Evolutionary conservation across 2,329 filamentous ascomycete species (phyloP), one percentile per base, ranked within the genome.

Genomic region (Ophiosphaerella korrae): DNA sequence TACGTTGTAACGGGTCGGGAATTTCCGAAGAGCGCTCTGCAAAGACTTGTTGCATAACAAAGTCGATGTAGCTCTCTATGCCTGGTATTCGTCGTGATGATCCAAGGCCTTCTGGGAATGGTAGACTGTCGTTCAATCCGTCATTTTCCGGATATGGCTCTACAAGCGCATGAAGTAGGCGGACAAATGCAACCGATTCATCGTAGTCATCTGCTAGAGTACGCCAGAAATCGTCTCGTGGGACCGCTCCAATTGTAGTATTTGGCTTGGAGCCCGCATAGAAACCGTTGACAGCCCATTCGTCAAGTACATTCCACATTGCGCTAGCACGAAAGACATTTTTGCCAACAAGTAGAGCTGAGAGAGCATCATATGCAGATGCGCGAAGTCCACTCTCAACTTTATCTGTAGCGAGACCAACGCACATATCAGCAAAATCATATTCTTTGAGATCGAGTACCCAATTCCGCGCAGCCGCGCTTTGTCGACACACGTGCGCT

Each of bases 11-110:
- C 42, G 84, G 77, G 42, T 73, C 89, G 47, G 80, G 77, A 6
- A 88, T 74, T 47, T 91, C 88, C 32, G 82, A 82, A 9, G 84
- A 78, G 54, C 85, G 88, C 42, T 84, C 80, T 13, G 84, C 84
- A 64, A 96, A 89, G 13, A 95, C 84, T 48, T 88, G 83, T 13
- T 90, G 91, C 57, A 97, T 77, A 16, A 92, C 87, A 70, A 94
- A 97, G 74, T 99, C 95, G 49, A 97, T 82, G 64, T 97, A 99
- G 1, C 89, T 86, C 53, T 96, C 92, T 53, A 99, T 91, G 2
- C 95, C 94, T 12, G 92, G 86, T 75, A 87, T 86, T 45, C 94
- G 86, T 63, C 88, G 89, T 9, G 85, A 82, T 13, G 86, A 85
- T 4, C 93, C 92, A 7, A 99, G 80, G 35, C 84, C 86, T 71